phyloP scores from a whole-genome alignment of 257 asterid species.

The Capsicum baccatum region DNA sequence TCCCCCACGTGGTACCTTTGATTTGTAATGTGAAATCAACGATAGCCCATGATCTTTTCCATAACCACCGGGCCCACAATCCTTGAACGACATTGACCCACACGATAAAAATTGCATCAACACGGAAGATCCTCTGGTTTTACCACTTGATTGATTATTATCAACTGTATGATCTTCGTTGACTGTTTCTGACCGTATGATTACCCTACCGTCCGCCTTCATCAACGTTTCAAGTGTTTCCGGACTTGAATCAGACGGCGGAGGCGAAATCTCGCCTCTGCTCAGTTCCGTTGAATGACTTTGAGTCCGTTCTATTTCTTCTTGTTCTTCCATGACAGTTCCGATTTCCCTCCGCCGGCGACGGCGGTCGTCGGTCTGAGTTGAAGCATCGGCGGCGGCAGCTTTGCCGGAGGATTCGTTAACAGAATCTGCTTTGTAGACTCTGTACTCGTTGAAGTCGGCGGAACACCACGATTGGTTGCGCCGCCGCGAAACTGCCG shows the following conservation, averaged over 20 bases:
- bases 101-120: slow-evolving; percentile 67
- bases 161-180: slow-evolving; percentile 37
- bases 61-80: slow-evolving; percentile 54
- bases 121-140: slow-evolving; percentile 48
- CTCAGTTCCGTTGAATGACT: slow-evolving; percentile 31
- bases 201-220: slow-evolving; percentile 62
- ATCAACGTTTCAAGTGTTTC: slow-evolving; percentile 74
- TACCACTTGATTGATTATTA: slow-evolving; percentile 26
- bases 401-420: slow-evolving; percentile 47
- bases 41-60: slow-evolving; percentile 38
- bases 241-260: slow-evolving; percentile 88
- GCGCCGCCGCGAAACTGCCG: slow-evolving; percentile 53
- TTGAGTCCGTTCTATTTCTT: slow-evolving; percentile 21
- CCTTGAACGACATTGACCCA: slow-evolving; percentile 63
- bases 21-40: slow-evolving; percentile 53
- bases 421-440: slow-evolving; percentile 56
- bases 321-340: slow-evolving; percentile 37
- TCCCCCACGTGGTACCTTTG: slow-evolving; percentile 47
- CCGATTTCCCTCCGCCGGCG: slow-evolving; percentile 52
- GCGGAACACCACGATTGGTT: slow-evolving; percentile 84
- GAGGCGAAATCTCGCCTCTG: slow-evolving; percentile 72
- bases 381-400: slow-evolving; percentile 68
- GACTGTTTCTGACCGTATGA: slow-evolving; percentile 37
- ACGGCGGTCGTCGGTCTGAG: slow-evolving; percentile 76
- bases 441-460: slow-evolving; percentile 73